Conservation (phyloP, 441 rosid species). For the Jatropha podagrica region DNA sequence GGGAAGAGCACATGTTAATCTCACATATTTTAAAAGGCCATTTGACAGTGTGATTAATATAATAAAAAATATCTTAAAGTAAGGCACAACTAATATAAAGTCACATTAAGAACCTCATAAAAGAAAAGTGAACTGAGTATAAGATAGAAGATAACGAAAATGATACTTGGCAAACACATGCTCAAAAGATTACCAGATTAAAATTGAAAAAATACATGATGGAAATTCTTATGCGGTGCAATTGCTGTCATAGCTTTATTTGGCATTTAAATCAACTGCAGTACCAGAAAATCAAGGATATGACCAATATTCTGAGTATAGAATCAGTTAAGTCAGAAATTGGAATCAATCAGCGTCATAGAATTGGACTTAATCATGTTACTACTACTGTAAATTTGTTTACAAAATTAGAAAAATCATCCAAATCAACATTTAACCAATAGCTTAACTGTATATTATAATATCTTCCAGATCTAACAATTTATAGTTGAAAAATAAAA, state of each 20-base stretch:
- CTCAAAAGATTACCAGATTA: not conserved
- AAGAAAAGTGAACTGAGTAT: not conserved
- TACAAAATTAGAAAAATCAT: not conserved
- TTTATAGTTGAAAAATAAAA: not conserved
- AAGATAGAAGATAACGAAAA: not conserved
- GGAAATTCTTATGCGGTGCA: not conserved
- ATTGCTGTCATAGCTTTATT: not conserved
- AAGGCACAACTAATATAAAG: not conserved
- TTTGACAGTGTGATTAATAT: conserved; percentile 8
- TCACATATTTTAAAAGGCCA: conserved; percentile 22
- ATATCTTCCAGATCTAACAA: not conserved
- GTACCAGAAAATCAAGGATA: conserved; percentile 1
- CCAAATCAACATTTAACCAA: not conserved
- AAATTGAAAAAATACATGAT: not conserved
- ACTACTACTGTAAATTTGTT: not conserved
- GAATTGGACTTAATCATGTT: not conserved
- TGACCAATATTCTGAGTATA: not conserved
- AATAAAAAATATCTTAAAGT: conserved; percentile 9
- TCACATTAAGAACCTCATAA: too few species aligned
- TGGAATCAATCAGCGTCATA: not conserved
- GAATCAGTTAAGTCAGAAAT: not conserved
- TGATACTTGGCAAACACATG: not conserved
- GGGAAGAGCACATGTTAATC: conserved; percentile 23
- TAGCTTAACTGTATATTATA: not conserved
- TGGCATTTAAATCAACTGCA: not conserved